Evolutionary conservation across 2,329 filamentous ascomycete genomes (phyloP), one percentile per base, ranked within the genome.

Genomic region (Colletotrichum tamarilloi): DNA sequence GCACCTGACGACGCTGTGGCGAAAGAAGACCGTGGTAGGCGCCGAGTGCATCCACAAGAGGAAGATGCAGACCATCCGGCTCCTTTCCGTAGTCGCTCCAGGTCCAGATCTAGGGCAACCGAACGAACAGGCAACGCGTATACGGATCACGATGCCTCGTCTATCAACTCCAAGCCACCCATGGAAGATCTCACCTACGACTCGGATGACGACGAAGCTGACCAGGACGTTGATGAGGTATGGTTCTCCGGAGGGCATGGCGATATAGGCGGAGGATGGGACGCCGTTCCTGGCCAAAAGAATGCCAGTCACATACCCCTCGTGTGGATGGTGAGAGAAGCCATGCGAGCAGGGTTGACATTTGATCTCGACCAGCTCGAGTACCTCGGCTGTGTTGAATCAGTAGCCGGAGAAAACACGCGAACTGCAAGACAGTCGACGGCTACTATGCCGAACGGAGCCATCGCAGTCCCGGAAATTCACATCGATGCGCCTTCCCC

Each of bases 181-280:
- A 62, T 78, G 0, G 79, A 77, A 22, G 79, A 81, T 5, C 65
- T 73, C n/a, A 83, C 85, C 0, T 83, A 85, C 6, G 84, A 84
- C 8, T 85, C 84, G 0, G 84, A 87, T 9, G 85, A 87, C 24
- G 62, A 73, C 26, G 85, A 86, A 2, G 82, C 81, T 0, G 85
- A 87, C 1, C 93, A 95, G 78, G 93, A 96, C 76, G 92, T 96
- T 60, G 89, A 94, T 72, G 94, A 97, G 77, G 89, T 96, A 1
- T 94, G 92, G 92, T 97, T 97, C 77, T 87, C 93, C 0, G 94
- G 94, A 9, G 91, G 92, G 12, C 94, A 97, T 75, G 94, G 90
- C 1, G 94, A 96, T 75, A 91, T 95, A 35, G 94, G 94, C 1
- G 94, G 94, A 11, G 94, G 94, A 0, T 95, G 93, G 93, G 88